Evolutionary conservation across 176 grass and related monocot genomes (phyloP).

Genomic region (Cenchrus americanus): DNA sequence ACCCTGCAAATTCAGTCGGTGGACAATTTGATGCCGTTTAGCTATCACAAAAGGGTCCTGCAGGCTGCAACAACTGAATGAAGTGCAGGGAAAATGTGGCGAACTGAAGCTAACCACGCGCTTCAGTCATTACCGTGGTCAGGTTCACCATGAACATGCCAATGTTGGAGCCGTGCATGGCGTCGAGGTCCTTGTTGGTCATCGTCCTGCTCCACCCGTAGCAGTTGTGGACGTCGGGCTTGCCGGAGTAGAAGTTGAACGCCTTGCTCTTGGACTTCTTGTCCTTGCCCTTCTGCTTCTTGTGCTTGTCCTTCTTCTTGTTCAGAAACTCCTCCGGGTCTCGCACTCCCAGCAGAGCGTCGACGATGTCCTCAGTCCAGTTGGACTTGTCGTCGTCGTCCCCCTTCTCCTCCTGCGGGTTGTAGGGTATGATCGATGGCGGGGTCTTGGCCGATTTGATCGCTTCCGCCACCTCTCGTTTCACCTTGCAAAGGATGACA

Average conservation of each 20-base stretch:
- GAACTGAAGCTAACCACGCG: not conserved
- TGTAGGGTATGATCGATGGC: conserved; percentile 56
- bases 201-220: conserved; percentile 84
- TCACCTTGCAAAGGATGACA: conserved; percentile 8
- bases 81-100: not conserved
- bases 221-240: conserved; percentile 83
- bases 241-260: conserved; percentile 80
- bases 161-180: conserved; percentile 53
- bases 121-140: conserved; percentile 50
- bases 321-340: conserved; percentile 38
- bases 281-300: conserved; percentile 47
- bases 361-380: conserved; percentile 62
- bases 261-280: conserved; percentile 55
- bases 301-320: conserved; percentile 66
- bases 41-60: not conserved
- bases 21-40: not conserved
- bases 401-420: conserved; percentile 35
- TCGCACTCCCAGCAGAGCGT: conserved; percentile 52
- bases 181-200: conserved; percentile 61
- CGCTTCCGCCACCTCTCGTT: conserved; percentile 26
- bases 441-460: conserved; percentile 42
- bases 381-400: conserved; percentile 6
- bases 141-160: conserved; percentile 92
- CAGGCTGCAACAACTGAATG: not conserved
- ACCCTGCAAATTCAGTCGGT: conserved; percentile 39